Base-by-base conservation (phyloP, 2,329 filamentous ascomycete species). In the Epichloe sibirici region DNA sequence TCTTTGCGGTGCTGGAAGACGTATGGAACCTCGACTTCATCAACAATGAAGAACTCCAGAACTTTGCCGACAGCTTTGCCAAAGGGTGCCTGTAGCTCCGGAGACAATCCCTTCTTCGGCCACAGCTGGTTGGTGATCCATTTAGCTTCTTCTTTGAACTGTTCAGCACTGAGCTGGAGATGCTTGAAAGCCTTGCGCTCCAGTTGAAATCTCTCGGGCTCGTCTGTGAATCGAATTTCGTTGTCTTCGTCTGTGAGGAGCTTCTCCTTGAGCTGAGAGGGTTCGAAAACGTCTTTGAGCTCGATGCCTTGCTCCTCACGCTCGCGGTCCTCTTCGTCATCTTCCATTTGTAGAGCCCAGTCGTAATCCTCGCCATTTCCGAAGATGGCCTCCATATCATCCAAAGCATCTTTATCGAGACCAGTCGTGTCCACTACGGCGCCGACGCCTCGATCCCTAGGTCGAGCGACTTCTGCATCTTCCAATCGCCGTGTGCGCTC, bases 1-100 rank as follows among this genome's bases (percentile, higher is more conserved):
- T 98, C 93, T 69, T 96, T 95, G 56, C 93, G 88, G 64, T 98
- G 93, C 67, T 96, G 91, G 68, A 96, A 96, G 60, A 98, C 93
- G 67, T 95, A 98, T 0, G 93, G 91, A 1, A 96, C 90, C 68
- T 98, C 93, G 61, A 91, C 89, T 59, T 95, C 88, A 58, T 97
- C 90, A 4, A 91, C 82, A 49, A 95, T 88, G 69, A 98, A 89
- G 65, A 97, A 96, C 62, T 96, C 88, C 40, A 98, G 77, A 11
- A 97, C 90, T 67, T 95, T 95, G 59, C 84, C 83, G 51, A 98
- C 85, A 5, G 91, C 88, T 61, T 87, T 87, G 62, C 88, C 83
- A 68, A 98, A 97, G 0, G 90, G 88, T 37, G 81, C 79, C 51
- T 87, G 82, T 50, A 96, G 76, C 56, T 90, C 86, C 43, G 75